Evolutionary conservation across 2,329 filamentous ascomycete species (phyloP), one percentile per base, ranked within the genome.

Genomic region (Dactylellina leptospora): DNA sequence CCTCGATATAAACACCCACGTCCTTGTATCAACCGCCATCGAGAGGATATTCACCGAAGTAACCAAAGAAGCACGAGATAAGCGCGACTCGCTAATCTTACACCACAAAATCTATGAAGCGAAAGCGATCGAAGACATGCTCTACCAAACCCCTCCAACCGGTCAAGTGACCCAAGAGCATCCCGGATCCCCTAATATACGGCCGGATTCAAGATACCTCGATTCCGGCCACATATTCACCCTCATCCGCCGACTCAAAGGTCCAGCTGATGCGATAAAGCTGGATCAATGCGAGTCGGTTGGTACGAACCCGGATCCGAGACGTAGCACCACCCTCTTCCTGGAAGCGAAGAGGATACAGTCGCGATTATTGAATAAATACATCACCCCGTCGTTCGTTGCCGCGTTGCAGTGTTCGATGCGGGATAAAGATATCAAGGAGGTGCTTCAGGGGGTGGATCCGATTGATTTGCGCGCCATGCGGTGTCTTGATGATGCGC

Each of bases 51-150:
- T 48, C 10, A 10, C 20, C n/a, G 22, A 48, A 13, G 3, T 48
- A 23, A 25, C n/a, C 11, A 48, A 55, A 16, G 51, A 55, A 25
- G 51, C 51, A 0, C 11, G 27, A 16, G 33, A 23, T 2, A 23
- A 13, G 4, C 16, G 51, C 22, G 30, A 55, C 30, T 40, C 51
- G 2, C 28, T 55, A 4, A 2, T 44, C 18, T 13, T 28, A 23
- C 25, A 22, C 9, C n/a, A 18, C 10, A 42, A n/a, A 28, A 9
- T 16, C 11, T 56, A 25, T 22, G 51, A 56, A 28, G 51, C 51
- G 8, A 5, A 16, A 10, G 51, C 51, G 1, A 56, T 56, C 11
- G 51, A 56, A 25, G 51, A 28, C 1, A 56, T 56, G 51, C 36
- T 56, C 1, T 5, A 18, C 10, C 23, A 28, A n/a, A 5, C 13